Base-by-base conservation (phyloP, 805 yeast genomes). In the Wickerhamiella hasegawae region DNA sequence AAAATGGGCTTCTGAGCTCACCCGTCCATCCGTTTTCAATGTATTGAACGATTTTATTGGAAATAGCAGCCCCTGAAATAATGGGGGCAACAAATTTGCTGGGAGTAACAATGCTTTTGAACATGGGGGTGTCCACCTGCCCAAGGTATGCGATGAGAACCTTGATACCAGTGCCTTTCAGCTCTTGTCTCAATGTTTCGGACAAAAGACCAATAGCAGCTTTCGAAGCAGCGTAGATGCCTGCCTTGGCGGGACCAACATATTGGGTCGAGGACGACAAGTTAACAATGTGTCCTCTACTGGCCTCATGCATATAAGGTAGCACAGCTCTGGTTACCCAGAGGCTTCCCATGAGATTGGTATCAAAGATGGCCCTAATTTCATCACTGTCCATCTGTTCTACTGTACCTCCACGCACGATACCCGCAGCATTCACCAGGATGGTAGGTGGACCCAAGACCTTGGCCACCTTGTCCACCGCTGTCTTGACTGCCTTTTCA, bases 341-440 rank as follows among this genome's bases (percentile, higher is more conserved):
- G 47, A 77, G 73, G 42, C 73, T 68, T 5, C 87, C 71, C 14
- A 76, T 45, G 30, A 76, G 57, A 42, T 82, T 81, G 5, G 77
- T 71, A 21, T 65, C 59, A 20, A 79, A 57, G 3, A 73, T 66
- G 22, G 53, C 57, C 36, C 70, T 72, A 35, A 80, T 69, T 26
- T 69, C 74, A 0, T 3, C 33, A 2, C 38, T 9, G 14, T 14
- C 3, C 26, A 26, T 23, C 3, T 29, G 26, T 23, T 3, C 31
- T 6, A 20, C 8, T 3, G 73, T 66, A 14, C 83, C 63, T 52
- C 81, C 94, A 49, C 83, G 70, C 47, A 83, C 65, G 34, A 82
- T 79, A 31, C 95, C 96, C 2, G 95, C 95, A 53, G 85, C 84
- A 61, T 84, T 83, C 45, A 85, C 66, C 43, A 84, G 62, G 22